A percentile compares a stretch with the other conserved stretches of the same genome.
Evolutionary conservation across 495 filamentous ascomycete species (phyloP).

Genomic region (Opeltia flavorubescens): DNA sequence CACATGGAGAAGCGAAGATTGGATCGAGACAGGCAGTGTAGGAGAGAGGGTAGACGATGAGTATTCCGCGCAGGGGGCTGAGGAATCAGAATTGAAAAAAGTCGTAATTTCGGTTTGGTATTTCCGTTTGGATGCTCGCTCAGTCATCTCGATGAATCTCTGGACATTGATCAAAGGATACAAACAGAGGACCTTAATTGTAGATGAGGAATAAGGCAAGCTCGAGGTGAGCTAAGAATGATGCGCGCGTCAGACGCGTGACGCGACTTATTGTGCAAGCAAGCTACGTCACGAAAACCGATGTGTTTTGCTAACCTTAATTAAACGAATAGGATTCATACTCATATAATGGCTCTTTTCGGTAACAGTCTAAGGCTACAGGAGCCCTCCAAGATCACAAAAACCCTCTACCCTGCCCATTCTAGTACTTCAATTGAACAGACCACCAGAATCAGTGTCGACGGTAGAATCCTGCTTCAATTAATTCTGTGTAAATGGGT

Average conservation of each 20-base stretch:
- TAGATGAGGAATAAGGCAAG: too few species aligned
- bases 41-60: constrained; percentile 27
- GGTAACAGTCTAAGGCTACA: too few species aligned
- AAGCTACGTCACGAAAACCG: not conserved
- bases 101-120: constrained; percentile 29
- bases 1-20: constrained; percentile 68
- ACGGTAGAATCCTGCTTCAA: constrained; percentile 71
- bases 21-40: constrained; percentile 45
- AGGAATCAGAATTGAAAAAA: constrained; percentile 18
- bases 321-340: not conserved
- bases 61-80: not conserved
- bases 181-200: too few species aligned
- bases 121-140: constrained; percentile 20
- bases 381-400: not conserved
- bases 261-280: too few species aligned
- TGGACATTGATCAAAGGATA: not conserved
- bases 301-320: not conserved
- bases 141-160: constrained; percentile 1
- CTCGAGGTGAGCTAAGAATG: too few species aligned
- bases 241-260: too few species aligned
- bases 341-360: too few species aligned
- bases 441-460: constrained; percentile 81
- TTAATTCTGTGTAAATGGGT: constrained; percentile 18
- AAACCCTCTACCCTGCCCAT: constrained; percentile 42
- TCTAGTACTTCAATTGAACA: constrained; percentile 84